Conservation (phyloP, 495 filamentous ascomycete genomes). For the Hypoxylon cercidicola region DNA sequence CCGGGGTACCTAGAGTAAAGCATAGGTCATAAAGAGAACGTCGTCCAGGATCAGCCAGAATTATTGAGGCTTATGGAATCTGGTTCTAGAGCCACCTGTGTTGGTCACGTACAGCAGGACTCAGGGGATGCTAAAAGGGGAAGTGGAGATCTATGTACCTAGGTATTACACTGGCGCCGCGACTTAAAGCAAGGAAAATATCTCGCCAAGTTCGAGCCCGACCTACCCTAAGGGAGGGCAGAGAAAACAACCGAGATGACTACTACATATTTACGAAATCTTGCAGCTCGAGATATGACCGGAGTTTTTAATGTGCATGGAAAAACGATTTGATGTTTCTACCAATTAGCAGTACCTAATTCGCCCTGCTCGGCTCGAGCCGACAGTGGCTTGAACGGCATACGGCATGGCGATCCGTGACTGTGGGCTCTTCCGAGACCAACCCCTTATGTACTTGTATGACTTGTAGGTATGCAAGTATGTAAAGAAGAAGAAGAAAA, state of each 20-base stretch:
- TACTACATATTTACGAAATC: conserved; percentile 3
- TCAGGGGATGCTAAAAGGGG: conserved; percentile 4
- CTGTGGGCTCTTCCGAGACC: conserved; percentile 11
- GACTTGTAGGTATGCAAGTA: no score
- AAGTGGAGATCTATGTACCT: conserved; percentile 12
- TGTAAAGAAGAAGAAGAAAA: neutral
- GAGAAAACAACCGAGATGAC: no score
- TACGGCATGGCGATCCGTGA: conserved; percentile 6
- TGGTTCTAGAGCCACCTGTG: neutral
- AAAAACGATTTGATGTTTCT: no score
- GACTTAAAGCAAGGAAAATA: conserved; percentile 8
- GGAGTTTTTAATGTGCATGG: neutral
- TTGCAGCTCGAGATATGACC: conserved; percentile 6
- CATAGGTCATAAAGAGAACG: conserved; percentile 3
- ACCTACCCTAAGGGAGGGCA: no score
- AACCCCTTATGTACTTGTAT: no score
- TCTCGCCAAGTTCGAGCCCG: conserved; percentile 6
- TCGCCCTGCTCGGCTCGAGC: conserved; percentile 36
- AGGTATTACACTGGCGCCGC: conserved; percentile 13
- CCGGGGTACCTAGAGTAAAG: conserved; percentile 6
- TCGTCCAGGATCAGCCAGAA: conserved; percentile 1
- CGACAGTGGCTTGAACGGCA: conserved; percentile 27
- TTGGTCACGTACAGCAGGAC: neutral
- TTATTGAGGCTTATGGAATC: neutral
- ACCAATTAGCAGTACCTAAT: conserved; percentile 6